These are phyloP conservation scores for Ecytonucleospora hepatopenaei DNA, from an alignment of 371 early-diverging fungal genomes.

Conservation along the genomic window DNA sequence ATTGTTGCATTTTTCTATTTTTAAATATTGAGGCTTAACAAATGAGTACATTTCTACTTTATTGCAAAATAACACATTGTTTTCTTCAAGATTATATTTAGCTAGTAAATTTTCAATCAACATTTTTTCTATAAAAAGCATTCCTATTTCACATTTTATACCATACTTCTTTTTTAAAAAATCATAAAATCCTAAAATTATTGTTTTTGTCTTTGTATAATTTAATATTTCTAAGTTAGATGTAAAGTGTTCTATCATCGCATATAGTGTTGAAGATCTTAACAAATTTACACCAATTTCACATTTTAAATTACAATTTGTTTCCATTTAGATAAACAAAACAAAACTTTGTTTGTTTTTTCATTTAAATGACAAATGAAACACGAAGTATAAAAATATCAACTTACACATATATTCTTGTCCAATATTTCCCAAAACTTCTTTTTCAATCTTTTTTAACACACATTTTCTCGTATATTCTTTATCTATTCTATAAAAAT, in stretches of 20 bases:
- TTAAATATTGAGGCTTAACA: conserved; percentile 20
- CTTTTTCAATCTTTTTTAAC: neutral
- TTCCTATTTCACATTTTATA: conserved; percentile 30
- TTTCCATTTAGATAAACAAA: conserved; percentile 3
- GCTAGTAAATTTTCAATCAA: conserved; percentile 5
- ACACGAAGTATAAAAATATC: too few relatives aligned
- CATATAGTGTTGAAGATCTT: neutral
- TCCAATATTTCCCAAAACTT: neutral
- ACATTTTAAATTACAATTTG: conserved; percentile 5
- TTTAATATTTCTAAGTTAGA: neutral
- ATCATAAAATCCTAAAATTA: conserved; percentile 25
- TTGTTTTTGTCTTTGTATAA: neutral
- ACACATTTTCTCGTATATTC: neutral
- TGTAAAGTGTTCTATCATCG: conserved; percentile 22
- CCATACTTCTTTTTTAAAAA: conserved; percentile 18
- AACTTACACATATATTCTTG: too few relatives aligned
- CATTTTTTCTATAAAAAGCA: conserved; percentile 27
- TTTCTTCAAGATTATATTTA: neutral
- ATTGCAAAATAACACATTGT: too few relatives aligned
- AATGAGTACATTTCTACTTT: conserved; percentile 30
- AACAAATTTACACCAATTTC: neutral
- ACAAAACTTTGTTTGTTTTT: too few relatives aligned
- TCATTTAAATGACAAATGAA: too few relatives aligned
- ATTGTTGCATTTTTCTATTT: conserved; percentile 6
- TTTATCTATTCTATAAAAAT: conserved; percentile 1